These are phyloP conservation scores for Myriangium duriaei DNA, from an alignment of 2,329 filamentous ascomycete species.

Conservation along the genomic window DNA sequence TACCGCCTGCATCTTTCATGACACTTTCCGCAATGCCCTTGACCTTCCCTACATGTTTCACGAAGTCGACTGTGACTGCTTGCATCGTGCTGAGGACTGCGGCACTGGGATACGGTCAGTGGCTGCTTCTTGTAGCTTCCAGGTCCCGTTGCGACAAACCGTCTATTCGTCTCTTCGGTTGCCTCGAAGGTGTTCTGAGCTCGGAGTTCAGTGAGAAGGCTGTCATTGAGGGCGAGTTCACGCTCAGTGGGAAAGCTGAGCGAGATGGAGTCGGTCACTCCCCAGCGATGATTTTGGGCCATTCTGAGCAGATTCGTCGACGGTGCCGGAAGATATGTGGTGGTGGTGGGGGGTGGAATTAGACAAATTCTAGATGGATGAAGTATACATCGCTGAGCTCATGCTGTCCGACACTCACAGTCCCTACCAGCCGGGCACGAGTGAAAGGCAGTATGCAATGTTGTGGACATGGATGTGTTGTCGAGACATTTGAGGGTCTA, in stretches of 20 bases:
- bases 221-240: constrained; percentile 65
- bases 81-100: constrained; percentile 66
- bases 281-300: constrained; percentile 39
- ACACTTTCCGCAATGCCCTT: constrained; percentile 64
- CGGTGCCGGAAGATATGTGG: too few species aligned
- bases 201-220: constrained; percentile 73
- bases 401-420: too few species aligned
- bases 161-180: constrained; percentile 67
- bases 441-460: too few species aligned
- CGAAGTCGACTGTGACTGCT: constrained; percentile 71
- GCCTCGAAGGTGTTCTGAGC: constrained; percentile 86
- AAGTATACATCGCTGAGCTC: too few species aligned
- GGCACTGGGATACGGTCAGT: constrained; percentile 37
- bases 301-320: too few species aligned
- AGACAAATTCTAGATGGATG: too few species aligned
- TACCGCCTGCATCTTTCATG: constrained; percentile 73
- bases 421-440: too few species aligned
- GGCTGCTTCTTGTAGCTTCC: too few species aligned
- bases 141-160: too few species aligned
- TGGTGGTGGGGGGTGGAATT: too few species aligned
- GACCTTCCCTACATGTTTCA: constrained; percentile 63
- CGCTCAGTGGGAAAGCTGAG: constrained; percentile 59
- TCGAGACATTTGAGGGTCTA: too few species aligned
- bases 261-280: constrained; percentile 78
- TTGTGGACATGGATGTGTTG: too few species aligned